Base-by-base conservation (phyloP, 495 filamentous ascomycete genomes). In the Penicillium goetzii region DNA sequence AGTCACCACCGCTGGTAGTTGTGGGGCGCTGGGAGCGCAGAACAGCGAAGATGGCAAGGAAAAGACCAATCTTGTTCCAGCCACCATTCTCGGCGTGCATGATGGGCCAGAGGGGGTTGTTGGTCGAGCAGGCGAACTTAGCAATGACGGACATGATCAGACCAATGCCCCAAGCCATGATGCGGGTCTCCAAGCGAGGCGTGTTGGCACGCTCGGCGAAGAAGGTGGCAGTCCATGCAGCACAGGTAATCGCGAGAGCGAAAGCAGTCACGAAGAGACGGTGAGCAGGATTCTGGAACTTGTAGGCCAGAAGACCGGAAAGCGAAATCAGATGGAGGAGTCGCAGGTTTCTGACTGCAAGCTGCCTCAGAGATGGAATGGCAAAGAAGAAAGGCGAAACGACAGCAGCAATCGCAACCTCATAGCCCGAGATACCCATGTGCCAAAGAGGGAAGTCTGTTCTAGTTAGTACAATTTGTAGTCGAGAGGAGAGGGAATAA, bases 391-490 rank as follows among this genome's bases (percentile, higher is more conserved):
- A 79, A 0, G 96, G 95, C 6, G 92, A 90, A 55, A 92, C 70
- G n/a, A 90, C 93, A 63, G 83, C 83, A 84, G 97, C 86, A 74
- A 99, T 86, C 63, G 94, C 81, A 28, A 88, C 88, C 78, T 99
- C 96, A 66, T 96, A 97, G 59, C 96, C 96, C 9, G 96, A 99
- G 62, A 99, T 93, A 60, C 96, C 96, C 96, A 99, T 98, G 74
- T 97, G 87, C 96, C 96, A 99, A n/a, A 99, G 85, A 17, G 95
- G 95, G 71, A 99, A 99, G 73, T 96, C 91, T 93, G 63, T 49
- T 2, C 56, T 60, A 30, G 69, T 78, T 45, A 72, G 72, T 59
- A 36, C 40, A 60, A 23, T 14, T 33, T 12, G 10, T 4, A 40
- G 33, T 2, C 7, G 53, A 75, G 15, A 19, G 2, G 63, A 17